Percentiles rank a stretch among this genome's conserved stretches.
These are phyloP conservation scores for Penicillium egyptiacum DNA, from an alignment of 495 filamentous ascomycete species.

Conservation along the genomic window DNA sequence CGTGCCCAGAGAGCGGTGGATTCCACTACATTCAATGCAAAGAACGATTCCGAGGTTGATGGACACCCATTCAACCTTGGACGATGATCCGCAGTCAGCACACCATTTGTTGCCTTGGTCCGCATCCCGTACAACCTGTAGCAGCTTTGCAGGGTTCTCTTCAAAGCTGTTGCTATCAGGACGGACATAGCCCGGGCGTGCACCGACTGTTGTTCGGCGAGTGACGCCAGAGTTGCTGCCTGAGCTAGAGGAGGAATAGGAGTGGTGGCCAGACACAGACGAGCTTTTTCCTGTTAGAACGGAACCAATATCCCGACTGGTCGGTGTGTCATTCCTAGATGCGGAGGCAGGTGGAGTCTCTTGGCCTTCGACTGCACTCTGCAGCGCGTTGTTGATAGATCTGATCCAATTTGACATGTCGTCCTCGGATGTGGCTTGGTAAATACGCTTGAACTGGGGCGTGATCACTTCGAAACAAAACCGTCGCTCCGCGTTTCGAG, in stretches of 20 bases:
- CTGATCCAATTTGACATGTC: constrained; percentile 98
- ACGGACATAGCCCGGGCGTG: constrained; percentile 72
- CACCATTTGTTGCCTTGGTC: constrained; percentile 94
- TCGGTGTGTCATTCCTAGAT: constrained; percentile 53
- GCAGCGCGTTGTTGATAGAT: constrained; percentile 94
- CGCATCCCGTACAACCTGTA: constrained; percentile 83
- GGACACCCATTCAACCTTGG: constrained; percentile 97
- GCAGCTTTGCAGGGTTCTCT: constrained; percentile 78
- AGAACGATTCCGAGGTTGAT: constrained; percentile 96
- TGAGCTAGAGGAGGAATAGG: constrained; percentile 47
- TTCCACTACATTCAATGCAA: constrained; percentile 98
- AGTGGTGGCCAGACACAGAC: constrained; percentile 63
- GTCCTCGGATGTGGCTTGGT: constrained; percentile 95
- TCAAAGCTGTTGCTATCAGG: constrained; percentile 68
- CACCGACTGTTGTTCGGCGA: constrained; percentile 87
- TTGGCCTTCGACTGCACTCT: constrained; percentile 88
- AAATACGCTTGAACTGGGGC: constrained; percentile 92
- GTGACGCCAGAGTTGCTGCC: constrained; percentile 58
- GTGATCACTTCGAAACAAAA: constrained; percentile 99
- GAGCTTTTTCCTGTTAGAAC: constrained; percentile 92
- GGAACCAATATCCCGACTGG: constrained; percentile 80
- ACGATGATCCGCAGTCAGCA: constrained; percentile 87
- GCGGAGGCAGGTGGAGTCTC: constrained; percentile 48
- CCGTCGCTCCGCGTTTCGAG: constrained; percentile 86
- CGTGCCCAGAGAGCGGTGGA: constrained; percentile 93